Evolutionary conservation across 129 eudicot species (phyloP).

Genomic region (Arctium minus): DNA sequence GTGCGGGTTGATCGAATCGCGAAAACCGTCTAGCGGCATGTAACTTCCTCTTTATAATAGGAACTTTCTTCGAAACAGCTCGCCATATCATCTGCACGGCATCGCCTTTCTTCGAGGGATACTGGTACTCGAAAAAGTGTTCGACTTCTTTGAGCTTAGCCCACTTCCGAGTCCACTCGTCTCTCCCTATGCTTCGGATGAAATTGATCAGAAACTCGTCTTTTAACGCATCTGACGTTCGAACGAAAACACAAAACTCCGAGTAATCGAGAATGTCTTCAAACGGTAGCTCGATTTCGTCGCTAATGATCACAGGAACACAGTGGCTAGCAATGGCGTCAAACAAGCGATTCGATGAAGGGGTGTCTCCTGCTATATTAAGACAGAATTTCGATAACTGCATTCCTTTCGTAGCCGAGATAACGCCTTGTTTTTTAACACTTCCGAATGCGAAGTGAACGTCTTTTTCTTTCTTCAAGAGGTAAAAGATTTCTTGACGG

Average conservation of each 20-base stretch:
- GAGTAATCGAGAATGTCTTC: slow-evolving; percentile 88
- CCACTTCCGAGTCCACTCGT: slow-evolving; percentile 91
- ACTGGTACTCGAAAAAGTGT: slow-evolving; percentile 56
- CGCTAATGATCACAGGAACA: slow-evolving; percentile 84
- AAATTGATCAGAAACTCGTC: slow-evolving; percentile 51
- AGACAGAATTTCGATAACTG: slow-evolving; percentile 86
- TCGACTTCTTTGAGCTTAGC: slow-evolving; percentile 63
- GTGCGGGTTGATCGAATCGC: slow-evolving; percentile 14
- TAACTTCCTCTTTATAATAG: slow-evolving; percentile 47
- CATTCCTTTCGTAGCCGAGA: slow-evolving; percentile 71
- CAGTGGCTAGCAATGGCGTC: slow-evolving; percentile 95
- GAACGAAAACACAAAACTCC: slow-evolving; percentile 68
- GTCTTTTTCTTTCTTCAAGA: slow-evolving; percentile 70
- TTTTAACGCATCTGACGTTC: slow-evolving; percentile 69
- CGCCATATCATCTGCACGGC: slow-evolving; percentile 96
- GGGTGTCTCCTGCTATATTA: slow-evolving; percentile 94
- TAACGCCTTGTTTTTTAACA: slow-evolving; percentile 56
- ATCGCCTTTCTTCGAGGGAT: slow-evolving; percentile 64
- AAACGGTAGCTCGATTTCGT: slow-evolving; percentile 84
- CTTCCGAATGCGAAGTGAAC: slow-evolving; percentile 87
- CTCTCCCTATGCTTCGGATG: slow-evolving; percentile 49
- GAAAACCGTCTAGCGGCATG: slow-evolving; percentile 47
- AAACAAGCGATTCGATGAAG: slow-evolving; percentile 88
- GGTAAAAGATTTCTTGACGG: slow-evolving; percentile 76
- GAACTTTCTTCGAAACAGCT: slow-evolving; percentile 69